These are phyloP conservation scores for Fulvia fulva DNA, from an alignment of 2,329 filamentous ascomycete species.

Conservation along the genomic window DNA sequence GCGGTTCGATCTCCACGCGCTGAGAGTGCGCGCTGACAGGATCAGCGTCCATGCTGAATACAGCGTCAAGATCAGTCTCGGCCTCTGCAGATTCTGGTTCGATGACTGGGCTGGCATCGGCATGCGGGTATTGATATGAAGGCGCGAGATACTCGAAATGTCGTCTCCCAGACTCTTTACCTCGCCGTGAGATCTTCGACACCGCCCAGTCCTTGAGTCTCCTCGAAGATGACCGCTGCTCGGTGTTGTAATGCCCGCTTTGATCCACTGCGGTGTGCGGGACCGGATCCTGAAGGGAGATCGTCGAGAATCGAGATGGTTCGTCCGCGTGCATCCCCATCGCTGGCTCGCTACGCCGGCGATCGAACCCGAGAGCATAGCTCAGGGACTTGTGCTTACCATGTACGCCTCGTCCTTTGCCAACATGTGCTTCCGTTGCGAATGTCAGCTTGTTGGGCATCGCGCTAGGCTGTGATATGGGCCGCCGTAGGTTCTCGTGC, in stretches of 20 bases:
- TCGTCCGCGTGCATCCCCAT: conserved; percentile 26
- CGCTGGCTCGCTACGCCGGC: conserved; percentile 39
- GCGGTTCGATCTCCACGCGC: conserved; percentile 8
- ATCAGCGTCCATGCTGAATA: conserved; percentile 24
- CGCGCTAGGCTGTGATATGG: conserved; percentile 20
- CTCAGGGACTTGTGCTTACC: conserved; percentile 62
- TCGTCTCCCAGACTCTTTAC: conserved; percentile 4
- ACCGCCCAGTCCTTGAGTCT: conserved; percentile 69
- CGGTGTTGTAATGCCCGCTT: conserved; percentile 8
- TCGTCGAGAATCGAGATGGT: conserved; percentile 28
- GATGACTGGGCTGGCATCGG: neutral
- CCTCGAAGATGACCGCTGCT: conserved; percentile 45
- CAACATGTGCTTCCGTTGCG: conserved; percentile 1
- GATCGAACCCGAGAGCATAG: conserved; percentile 60
- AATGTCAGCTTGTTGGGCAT: conserved; percentile 15
- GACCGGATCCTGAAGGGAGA: conserved; percentile 31
- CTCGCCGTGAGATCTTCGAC: conserved; percentile 47
- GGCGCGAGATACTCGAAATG: conserved; percentile 11
- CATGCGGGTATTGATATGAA: neutral
- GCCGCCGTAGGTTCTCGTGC: conserved; percentile 18
- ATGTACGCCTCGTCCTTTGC: conserved; percentile 28
- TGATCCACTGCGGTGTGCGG: neutral
- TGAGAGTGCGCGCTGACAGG: conserved; percentile 3
- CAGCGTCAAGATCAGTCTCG: conserved; percentile 33
- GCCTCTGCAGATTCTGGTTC: conserved; percentile 18